Percentiles rank a stretch among this genome's conserved stretches.
These are phyloP conservation scores for Mercurialis annua DNA, from an alignment of 345 rosid species.

Conservation along the genomic window DNA sequence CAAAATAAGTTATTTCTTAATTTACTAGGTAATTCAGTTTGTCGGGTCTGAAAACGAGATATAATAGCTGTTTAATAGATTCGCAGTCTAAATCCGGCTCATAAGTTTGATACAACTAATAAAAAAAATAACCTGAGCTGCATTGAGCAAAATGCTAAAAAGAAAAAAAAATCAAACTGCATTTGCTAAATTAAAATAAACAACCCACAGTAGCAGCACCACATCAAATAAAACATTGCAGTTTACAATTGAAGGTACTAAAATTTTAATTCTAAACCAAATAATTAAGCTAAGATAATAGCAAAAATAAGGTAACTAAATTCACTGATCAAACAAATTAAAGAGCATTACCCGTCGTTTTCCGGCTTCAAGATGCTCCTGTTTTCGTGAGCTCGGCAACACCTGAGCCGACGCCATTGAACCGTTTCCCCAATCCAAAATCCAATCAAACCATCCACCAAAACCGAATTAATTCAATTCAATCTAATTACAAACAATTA, in stretches of 20 bases:
- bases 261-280: too few relatives aligned
- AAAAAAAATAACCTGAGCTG: too few relatives aligned
- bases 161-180: too few relatives aligned
- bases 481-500: neutral
- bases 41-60: neutral
- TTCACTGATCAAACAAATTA: neutral
- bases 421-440: conserved; percentile 1
- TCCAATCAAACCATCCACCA: neutral
- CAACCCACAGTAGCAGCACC: neutral
- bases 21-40: neutral
- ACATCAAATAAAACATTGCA: neutral
- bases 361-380: conserved; percentile 88
- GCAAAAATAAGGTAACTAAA: neutral
- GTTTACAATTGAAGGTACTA: neutral
- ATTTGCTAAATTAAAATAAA: too few relatives aligned
- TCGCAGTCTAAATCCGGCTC: neutral
- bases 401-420: conserved; percentile 95
- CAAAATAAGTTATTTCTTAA: too few relatives aligned
- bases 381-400: conserved; percentile 65
- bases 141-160: too few relatives aligned
- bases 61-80: neutral
- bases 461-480: neutral
- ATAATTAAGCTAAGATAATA: too few relatives aligned
- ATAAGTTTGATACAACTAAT: neutral
- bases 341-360: conserved; percentile 65